A percentile compares a stretch with the other conserved stretches of the same genome.
phyloP scores from a whole-genome alignment of 2,329 filamentous ascomycete species.

The Aspergillus novofumigatus region DNA sequence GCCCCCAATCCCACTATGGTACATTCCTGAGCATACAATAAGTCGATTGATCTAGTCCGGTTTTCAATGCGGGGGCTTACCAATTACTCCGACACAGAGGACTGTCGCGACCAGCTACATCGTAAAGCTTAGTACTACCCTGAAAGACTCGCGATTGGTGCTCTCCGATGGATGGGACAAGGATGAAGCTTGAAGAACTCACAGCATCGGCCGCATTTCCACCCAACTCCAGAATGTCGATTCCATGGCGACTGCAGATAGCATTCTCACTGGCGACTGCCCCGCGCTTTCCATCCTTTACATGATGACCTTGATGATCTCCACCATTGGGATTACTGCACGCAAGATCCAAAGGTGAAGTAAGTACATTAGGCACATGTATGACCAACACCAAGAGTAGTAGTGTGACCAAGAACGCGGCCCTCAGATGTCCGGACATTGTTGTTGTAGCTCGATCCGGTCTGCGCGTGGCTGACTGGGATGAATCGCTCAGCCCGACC shows the following conservation, averaged over 20 bases:
- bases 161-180: not conserved
- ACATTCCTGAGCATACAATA: slow-evolving; percentile 52
- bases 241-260: slow-evolving; percentile 66
- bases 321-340: not conserved
- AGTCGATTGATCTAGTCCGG: not conserved
- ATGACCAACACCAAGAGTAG: slow-evolving; percentile 18
- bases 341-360: slow-evolving; percentile 18
- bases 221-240: slow-evolving; percentile 57
- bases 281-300: slow-evolving; percentile 41
- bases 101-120: slow-evolving; percentile 63
- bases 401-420: slow-evolving; percentile 15
- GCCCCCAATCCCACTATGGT: slow-evolving; percentile 77
- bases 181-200: slow-evolving; percentile 18
- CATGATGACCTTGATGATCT: slow-evolving; percentile 25
- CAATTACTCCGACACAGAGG: slow-evolving; percentile 70
- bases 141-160: slow-evolving; percentile 4
- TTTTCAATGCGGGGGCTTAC: slow-evolving; percentile 25
- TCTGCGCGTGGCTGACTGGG: not conserved
- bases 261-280: slow-evolving; percentile 67
- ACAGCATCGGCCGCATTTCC: slow-evolving; percentile 72
- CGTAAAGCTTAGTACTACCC: not conserved
- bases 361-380: slow-evolving; percentile 18
- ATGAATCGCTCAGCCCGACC: not conserved
- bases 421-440: slow-evolving; percentile 16
- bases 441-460: slow-evolving; percentile 3